Evolutionary conservation across 306 rosid genomes (phyloP).

Genomic region (Quillaja saponaria): DNA sequence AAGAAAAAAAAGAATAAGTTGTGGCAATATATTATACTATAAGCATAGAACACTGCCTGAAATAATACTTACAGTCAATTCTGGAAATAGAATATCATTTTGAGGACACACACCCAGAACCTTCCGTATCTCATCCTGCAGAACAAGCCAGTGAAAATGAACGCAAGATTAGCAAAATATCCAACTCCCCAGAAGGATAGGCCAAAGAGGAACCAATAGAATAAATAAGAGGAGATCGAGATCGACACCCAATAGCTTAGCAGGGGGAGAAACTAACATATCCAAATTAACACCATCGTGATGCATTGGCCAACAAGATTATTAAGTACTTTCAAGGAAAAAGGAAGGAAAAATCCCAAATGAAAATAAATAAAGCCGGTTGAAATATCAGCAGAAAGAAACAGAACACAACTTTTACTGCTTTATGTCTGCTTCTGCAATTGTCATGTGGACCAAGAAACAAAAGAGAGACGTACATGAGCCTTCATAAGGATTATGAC

Average conservation of each 20-base stretch:
- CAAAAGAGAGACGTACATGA: too few relatives aligned
- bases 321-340: too few relatives aligned
- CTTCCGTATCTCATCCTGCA: slow-evolving; percentile 95
- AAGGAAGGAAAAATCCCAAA: too few relatives aligned
- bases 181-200: slow-evolving; percentile 7
- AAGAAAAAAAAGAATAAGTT: background rate
- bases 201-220: slow-evolving; percentile 7
- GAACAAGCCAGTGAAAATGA: slow-evolving; percentile 27
- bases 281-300: slow-evolving; percentile 18
- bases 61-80: slow-evolving; percentile 73
- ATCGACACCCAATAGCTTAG: slow-evolving; percentile 10
- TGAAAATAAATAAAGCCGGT: too few relatives aligned
- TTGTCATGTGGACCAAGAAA: too few relatives aligned
- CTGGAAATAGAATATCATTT: slow-evolving; percentile 87
- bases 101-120: slow-evolving; percentile 96
- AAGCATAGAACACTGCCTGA: too few relatives aligned
- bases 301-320: slow-evolving; percentile 2
- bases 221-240: background rate
- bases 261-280: background rate
- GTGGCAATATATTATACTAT: too few relatives aligned
- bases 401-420: too few relatives aligned
- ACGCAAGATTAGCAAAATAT: slow-evolving; percentile 19
- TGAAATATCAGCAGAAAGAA: too few relatives aligned
- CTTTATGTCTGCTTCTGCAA: too few relatives aligned
- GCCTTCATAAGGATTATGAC: too few relatives aligned